phyloP scores from a whole-genome alignment of 2,329 filamentous ascomycete genomes.

The Westerdykella sp. region DNA sequence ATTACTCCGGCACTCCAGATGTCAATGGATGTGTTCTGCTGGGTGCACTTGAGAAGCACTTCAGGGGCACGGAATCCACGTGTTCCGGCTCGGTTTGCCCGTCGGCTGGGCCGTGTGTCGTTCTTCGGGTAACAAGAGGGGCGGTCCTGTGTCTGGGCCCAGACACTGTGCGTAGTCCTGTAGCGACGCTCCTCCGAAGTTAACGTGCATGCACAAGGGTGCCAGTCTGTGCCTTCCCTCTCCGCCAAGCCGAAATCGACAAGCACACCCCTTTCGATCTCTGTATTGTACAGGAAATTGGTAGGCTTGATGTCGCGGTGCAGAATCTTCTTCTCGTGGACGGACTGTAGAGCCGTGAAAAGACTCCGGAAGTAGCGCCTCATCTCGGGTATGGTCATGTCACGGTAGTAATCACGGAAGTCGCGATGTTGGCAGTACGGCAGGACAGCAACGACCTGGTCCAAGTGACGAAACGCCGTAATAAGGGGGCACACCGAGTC shows the following conservation, averaged over 20 bases:
- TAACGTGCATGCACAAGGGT: conserved; percentile 77
- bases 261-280: conserved; percentile 74
- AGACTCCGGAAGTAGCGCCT: conserved; percentile 83
- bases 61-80: conserved; percentile 94
- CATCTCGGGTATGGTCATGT: conserved; percentile 81
- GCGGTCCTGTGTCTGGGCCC: conserved; percentile 49
- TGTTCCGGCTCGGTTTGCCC: conserved; percentile 91
- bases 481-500: conserved; percentile 88
- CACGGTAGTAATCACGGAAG: conserved; percentile 89
- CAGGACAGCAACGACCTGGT: conserved; percentile 90
- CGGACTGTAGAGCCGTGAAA: conserved; percentile 75
- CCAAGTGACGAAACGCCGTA: conserved; percentile 89
- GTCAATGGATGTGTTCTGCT: conserved; percentile 86
- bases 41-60: conserved; percentile 93
- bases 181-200: conserved; percentile 55
- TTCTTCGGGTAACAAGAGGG: conserved; percentile 74
- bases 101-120: conserved; percentile 77
- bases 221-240: conserved; percentile 61
- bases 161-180: conserved; percentile 51
- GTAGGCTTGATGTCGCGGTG: conserved; percentile 97
- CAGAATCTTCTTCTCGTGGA: conserved; percentile 78
- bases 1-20: conserved; percentile 98
- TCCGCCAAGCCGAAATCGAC: conserved; percentile 99
- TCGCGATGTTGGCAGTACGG: conserved; percentile 95
- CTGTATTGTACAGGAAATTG: conserved; percentile 89